Evolutionary conservation across 1,284 basidiomycete species (phyloP).

Genomic region (Marasmius fiardii): DNA sequence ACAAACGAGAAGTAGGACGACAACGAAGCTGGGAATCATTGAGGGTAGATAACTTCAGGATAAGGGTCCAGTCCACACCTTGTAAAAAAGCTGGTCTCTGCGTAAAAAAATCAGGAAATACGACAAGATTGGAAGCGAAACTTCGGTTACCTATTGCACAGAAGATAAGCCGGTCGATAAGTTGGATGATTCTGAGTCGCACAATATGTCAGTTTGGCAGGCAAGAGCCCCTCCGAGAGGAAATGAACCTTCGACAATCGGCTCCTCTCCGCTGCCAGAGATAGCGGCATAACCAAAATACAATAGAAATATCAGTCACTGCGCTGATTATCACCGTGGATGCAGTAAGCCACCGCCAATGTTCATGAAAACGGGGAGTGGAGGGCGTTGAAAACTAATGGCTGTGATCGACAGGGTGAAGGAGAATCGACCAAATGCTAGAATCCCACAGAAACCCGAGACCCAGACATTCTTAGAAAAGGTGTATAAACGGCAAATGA

Average conservation of each 20-base stretch:
- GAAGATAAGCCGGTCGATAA: not conserved
- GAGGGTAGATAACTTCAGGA: not conserved
- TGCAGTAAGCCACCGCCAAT: slow-evolving; percentile 5
- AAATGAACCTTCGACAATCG: not conserved
- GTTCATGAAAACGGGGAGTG: not conserved
- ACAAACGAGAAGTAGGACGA: not conserved
- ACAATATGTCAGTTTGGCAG: not conserved
- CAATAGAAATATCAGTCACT: slow-evolving; percentile 3
- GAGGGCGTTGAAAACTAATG: not conserved
- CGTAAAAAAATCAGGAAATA: not conserved
- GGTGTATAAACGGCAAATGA: slow-evolving; percentile 2
- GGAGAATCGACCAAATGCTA: not conserved
- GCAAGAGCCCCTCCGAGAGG: not conserved
- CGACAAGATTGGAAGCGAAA: not conserved
- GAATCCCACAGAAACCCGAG: not conserved
- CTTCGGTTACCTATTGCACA: not conserved
- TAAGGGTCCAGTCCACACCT: not conserved
- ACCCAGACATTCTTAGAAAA: slow-evolving; percentile 5
- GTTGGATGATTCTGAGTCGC: not conserved
- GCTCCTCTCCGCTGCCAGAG: not conserved
- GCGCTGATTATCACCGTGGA: not conserved
- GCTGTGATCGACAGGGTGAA: not conserved
- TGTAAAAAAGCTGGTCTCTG: not conserved
- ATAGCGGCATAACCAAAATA: not conserved
- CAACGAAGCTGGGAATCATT: not conserved